Evolutionary conservation across 2,329 filamentous ascomycete species (phyloP), one percentile per base, ranked within the genome.

Genomic region (Arthroderma sp.): DNA sequence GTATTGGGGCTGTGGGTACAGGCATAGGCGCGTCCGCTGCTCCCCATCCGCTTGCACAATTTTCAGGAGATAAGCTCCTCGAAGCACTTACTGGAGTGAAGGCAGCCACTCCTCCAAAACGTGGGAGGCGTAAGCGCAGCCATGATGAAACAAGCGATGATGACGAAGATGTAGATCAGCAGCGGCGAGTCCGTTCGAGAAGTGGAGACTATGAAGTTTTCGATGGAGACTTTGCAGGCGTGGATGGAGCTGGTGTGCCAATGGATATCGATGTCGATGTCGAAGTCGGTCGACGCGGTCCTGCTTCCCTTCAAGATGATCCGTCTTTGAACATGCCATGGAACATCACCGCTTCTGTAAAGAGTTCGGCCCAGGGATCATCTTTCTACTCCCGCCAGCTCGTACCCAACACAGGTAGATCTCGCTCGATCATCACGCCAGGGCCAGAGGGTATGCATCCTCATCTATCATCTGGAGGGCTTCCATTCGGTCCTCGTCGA

Each of bases 261-360:
- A 34, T 42, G 32, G 44, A 49, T 15, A 45, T 49, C 43, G 40
- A 40, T 34, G 27, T 31, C 15, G 74, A 74, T 6, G 60, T 81
- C 15, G 86, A 93, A 59, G 61, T 85, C 27, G 83, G 80, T 15
- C 77, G 85, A 62, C 77, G 84, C 36, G 81, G 75, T 1, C 74
- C 70, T 0, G 72, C 75, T 0, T 74, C 76, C 5, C 72, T 91
- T 43, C 75, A 77, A 4, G 83, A 93, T 47, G 75, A 80, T 43
- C 74, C 75, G 29, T 75, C 76, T 27, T 76, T 73, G 4, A 65
- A 72, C n/a, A 78, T 83, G 71, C 80, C 80, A 7, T 84, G 80
- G 80, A 83, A 83, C 50, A 64, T 73, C 38, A 75, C 69, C 5
- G 69, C 73, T 3, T 77, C 75, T 2, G 55, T 71, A 4, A 67